phyloP scores from a whole-genome alignment of 2,329 filamentous ascomycete species.

The Samsoniella hepiali region DNA sequence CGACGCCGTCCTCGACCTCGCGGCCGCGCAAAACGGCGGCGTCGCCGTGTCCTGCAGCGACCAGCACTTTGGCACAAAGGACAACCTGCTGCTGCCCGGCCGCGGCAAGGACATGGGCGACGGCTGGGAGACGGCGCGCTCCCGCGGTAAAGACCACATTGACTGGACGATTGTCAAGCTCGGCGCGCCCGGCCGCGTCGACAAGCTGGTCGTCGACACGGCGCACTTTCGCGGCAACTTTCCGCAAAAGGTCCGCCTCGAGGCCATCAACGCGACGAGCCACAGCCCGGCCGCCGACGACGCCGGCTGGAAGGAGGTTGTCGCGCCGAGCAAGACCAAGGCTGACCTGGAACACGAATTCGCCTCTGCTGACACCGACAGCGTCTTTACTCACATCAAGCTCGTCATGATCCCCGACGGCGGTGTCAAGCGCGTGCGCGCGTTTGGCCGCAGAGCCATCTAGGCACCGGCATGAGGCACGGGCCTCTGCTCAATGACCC shows the following conservation, averaged over 20 bases:
- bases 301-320: constrained; percentile 62
- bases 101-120: constrained; percentile 83
- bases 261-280: constrained; percentile 56
- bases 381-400: constrained; percentile 76
- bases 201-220: constrained; percentile 71
- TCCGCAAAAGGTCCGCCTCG: constrained; percentile 69
- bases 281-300: constrained; percentile 55
- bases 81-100: constrained; percentile 75
- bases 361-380: constrained; percentile 51
- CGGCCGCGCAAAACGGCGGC: constrained; percentile 74
- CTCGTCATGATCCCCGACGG: constrained; percentile 91
- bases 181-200: constrained; percentile 61
- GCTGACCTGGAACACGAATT: constrained; percentile 73
- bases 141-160: constrained; percentile 65
- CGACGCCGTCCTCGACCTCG: constrained; percentile 68
- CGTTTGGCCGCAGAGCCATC: constrained; percentile 34
- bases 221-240: constrained; percentile 83
- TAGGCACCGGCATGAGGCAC: neutral
- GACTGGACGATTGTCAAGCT: constrained; percentile 80
- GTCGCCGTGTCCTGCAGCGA: constrained; percentile 74
- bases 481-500: neutral
- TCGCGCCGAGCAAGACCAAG: constrained; percentile 64
- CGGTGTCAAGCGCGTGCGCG: constrained; percentile 79
- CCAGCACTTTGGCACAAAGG: constrained; percentile 79
- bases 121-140: constrained; percentile 81